Base-by-base conservation (phyloP, 2,329 filamentous ascomycete species). In the Fusarium phyllophilum region DNA sequence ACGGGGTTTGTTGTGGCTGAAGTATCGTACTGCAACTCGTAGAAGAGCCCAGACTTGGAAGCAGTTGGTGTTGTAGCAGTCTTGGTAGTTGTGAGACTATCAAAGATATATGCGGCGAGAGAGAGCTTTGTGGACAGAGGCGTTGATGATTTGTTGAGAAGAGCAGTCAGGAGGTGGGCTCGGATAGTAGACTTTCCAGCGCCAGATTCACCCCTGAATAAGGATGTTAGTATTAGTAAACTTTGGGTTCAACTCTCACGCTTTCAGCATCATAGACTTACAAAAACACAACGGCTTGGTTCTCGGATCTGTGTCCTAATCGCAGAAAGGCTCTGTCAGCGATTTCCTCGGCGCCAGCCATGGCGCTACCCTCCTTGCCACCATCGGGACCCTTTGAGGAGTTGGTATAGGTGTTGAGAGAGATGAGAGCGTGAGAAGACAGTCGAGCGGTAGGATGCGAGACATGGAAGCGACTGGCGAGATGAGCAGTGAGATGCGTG, bases 11-110 rank as follows among this genome's bases (percentile, higher is more conserved):
- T 92, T 1, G 92, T 93, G 1, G 95, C 92, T 0, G 94, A 91
- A 2, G 94, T 97, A 81, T 99, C 96, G 81, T 99, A 99, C 83
- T 99, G 96, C 46, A 99, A 88, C 82, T 99, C 96, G 81, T 96
- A 96, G 81, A 97, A 97, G 22, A 99, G 88, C 72, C 96, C 96
- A 17, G 96, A 93, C 83, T 98, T 98, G 57, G 96, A 98, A 34
- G 96, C 96, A 5, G 94, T 97, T 3, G 95, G 95, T 0, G 96
- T 98, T 3, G 96, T 98, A 39, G 95, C 92, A 4, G 96, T 97
- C 85, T 99, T 99, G 33, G 96, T 99, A 4, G 96, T 98, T 10
- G 96, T 99, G 68, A 99, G 89, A 5, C 94, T 93, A 81, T 99
- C 96, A 81, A 99, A 99, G 68, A 98, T 90, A 81, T 98, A 99